Conservation (phyloP, 129 eudicot genomes). For the Ambrosia trifida region DNA sequence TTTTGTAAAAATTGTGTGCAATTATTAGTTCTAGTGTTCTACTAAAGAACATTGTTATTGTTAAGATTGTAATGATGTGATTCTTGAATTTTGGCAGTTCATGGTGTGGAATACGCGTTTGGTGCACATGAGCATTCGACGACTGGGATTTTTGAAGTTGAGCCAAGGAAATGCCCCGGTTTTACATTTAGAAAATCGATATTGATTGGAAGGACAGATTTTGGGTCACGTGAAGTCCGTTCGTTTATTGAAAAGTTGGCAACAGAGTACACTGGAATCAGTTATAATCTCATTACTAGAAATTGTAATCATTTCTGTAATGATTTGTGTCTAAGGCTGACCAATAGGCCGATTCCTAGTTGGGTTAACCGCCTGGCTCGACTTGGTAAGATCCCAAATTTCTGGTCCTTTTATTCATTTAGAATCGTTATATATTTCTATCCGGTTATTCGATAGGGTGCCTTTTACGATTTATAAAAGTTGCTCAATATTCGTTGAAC, state of each 20-base stretch:
- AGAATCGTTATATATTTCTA: not conserved
- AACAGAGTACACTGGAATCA: conserved; percentile 65
- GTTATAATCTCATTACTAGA: conserved; percentile 76
- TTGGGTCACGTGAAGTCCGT: conserved; percentile 73
- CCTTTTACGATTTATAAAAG: conserved; percentile 20
- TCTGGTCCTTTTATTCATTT: conserved; percentile 12
- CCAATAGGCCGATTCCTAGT: conserved; percentile 75
- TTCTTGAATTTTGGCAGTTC: conserved; percentile 52
- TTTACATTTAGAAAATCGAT: conserved; percentile 84
- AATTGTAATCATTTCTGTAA: conserved; percentile 96
- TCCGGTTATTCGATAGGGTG: not conserved
- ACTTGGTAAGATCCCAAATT: conserved; percentile 59
- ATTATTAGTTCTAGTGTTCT: not conserved
- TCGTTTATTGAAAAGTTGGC: conserved; percentile 70
- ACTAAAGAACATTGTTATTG: not conserved
- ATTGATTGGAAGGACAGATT: conserved; percentile 79
- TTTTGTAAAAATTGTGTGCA: not conserved
- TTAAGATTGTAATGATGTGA: conserved; percentile 26
- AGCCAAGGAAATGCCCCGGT: conserved; percentile 88
- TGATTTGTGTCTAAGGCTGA: conserved; percentile 64
- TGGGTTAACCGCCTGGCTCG: conserved; percentile 95
- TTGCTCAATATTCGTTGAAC: conserved; percentile 10
- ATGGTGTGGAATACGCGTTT: conserved; percentile 86
- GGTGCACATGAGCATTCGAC: conserved; percentile 90
- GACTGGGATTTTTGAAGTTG: conserved; percentile 91